Evolutionary conservation across 495 filamentous ascomycete genomes (phyloP), one percentile per base, ranked within the genome.

Genomic region (Rhizodiscina lignyota): DNA sequence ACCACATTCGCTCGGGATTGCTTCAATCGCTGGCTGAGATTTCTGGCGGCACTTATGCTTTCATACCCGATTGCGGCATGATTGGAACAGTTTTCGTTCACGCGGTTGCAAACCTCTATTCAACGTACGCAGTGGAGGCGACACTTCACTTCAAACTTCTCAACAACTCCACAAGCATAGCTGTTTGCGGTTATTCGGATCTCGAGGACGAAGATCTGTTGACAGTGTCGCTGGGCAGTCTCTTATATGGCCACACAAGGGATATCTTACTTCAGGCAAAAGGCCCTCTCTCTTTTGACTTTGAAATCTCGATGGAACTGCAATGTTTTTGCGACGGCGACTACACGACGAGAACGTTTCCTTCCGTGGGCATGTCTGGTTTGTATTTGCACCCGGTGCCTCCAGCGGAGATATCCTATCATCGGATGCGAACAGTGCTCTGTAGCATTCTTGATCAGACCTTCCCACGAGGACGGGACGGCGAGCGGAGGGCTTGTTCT

Each of bases 1-100:
- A 39, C 19, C 4, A 20, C 16, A 15, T 39, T 12, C 36, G 36
- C 12, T 39, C 36, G 4, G 36, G 36, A 34, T 16, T 39, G 16
- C 30, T 39, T 12, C 26, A 39, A 19, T 39, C 27, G 4, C 32
- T 39, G 32, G 36, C 36, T 23, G 36, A 39, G 30, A 23, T 32
- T 16, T 19, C 18, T 3, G 19, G 30, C n/a, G 36, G 36, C 5
- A 32, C 6, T 4, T 39, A 39, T 27, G 36, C 36, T n/a, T 39
- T 32, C 20, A 39, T 39, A 15, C 36, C 36, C 4, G 36, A 39
- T 19, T 17, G 27, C n/a, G 36, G 36, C 3, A 39, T 39, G 36
- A 33, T 39, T 39, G 36, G 36, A 16, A 39, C 36, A 4, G 36
- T 39, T 13, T 39, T 39, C 36, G 30, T 39, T 34, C 36, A 39